Base-by-base conservation (phyloP, 73 alveolate species). In the Paramecium tetraurelia region DNA sequence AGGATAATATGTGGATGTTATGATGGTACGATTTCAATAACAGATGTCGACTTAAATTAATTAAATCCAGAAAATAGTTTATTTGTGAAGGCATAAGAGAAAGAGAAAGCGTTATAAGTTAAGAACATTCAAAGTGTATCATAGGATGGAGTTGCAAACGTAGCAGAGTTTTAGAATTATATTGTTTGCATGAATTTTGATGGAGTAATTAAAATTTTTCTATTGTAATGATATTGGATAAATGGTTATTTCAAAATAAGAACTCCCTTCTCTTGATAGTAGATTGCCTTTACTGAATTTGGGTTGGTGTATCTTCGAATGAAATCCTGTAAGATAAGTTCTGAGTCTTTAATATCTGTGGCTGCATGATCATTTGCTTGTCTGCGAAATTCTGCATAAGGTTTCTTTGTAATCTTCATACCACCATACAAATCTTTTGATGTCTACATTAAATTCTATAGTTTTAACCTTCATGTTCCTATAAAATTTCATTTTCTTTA, bases 271-370 rank as follows among this genome's bases (percentile, higher is more conserved):
- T 63, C 44, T 63, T 63, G 14, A 12, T 14, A 11, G 29, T 63
- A 27, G 12, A 63, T 50, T 27, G 98, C 96, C 92, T 90, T 87
- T 22, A 85, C 86, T 46, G 68, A 92, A n/a, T 95, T 93, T 50
- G 96, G 97, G 58, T 96, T 96, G 50, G 97, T 92, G 95, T 96
- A 96, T 93, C 98, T 94, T 87, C 96, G 85, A 63, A 96, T 92
- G 92, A 96, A 96, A 87, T 96, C 98, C 93, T 96, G 94, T 29
- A 96, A 93, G 31, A 96, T 92, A 41, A 96, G 72, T 85, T 96
- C 98, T 58, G 97, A 94, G 92, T 96, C 97, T 36, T 95, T 95
- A 92, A 96, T 94, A 92, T 96, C 98, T 7, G 96, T 69, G 7
- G 98, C 96, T 58, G 93, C 96, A 87, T 96, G 95, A 92, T 96